These are phyloP conservation scores for Onygenales sp. DNA, from an alignment of 2,329 filamentous ascomycete genomes.

Conservation along the genomic window DNA sequence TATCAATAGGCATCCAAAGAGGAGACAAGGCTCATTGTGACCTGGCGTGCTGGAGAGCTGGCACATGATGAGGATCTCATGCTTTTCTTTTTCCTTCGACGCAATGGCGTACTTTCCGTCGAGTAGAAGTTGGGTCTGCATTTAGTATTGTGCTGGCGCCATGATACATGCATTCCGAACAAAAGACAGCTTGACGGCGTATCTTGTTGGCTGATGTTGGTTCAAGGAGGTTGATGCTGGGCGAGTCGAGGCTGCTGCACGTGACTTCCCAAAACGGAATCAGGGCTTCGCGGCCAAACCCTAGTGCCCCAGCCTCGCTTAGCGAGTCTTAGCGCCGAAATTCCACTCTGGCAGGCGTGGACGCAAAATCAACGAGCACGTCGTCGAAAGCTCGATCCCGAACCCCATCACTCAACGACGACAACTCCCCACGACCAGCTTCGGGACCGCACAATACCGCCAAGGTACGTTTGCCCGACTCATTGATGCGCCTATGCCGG, in stretches of 20 bases:
- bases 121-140: too few species aligned
- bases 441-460: conserved; percentile 33
- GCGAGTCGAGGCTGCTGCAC: background rate
- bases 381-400: conserved; percentile 3
- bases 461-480: conserved; percentile 29
- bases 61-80: too few species aligned
- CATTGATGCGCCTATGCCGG: conserved; percentile 2
- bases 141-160: too few species aligned
- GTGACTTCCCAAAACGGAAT: background rate
- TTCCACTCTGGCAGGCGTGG: conserved; percentile 1
- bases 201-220: background rate
- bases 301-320: conserved; percentile 3
- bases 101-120: too few species aligned
- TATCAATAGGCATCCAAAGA: too few species aligned
- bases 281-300: background rate
- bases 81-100: too few species aligned
- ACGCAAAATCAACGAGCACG: background rate
- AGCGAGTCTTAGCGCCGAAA: conserved; percentile 8
- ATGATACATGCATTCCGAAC: too few species aligned
- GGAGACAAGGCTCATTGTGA: too few species aligned
- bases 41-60: too few species aligned
- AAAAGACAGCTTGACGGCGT: too few species aligned
- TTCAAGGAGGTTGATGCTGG: background rate
- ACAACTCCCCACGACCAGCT: conserved; percentile 31
- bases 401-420: conserved; percentile 29